Percentiles rank a stretch among this genome's conserved stretches.
These are phyloP conservation scores for Corylus avellana DNA, from an alignment of 306 rosid genomes.

Conservation along the genomic window DNA sequence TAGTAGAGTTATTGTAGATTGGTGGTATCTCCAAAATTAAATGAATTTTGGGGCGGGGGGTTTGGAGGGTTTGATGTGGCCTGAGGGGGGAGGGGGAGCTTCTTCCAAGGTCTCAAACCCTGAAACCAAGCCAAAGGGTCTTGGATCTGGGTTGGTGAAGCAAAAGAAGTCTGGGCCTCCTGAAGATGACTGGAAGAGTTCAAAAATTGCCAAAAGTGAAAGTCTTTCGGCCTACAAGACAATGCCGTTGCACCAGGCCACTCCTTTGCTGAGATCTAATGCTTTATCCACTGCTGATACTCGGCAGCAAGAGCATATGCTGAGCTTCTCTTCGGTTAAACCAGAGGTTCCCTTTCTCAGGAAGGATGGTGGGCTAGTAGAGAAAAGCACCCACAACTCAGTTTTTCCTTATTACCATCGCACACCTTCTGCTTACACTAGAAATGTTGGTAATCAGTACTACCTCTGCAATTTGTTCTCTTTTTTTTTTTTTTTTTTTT, in stretches of 20 bases:
- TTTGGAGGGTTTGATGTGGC: constrained; percentile 42
- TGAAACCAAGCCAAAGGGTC: constrained; percentile 24
- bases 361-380: constrained; percentile 26
- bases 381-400: constrained; percentile 20
- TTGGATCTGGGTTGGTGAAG: constrained; percentile 49
- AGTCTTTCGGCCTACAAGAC: constrained; percentile 26
- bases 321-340: constrained; percentile 50
- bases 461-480: neutral
- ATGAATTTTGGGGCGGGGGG: constrained; percentile 53
- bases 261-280: constrained; percentile 48
- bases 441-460: constrained; percentile 34
- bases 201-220: constrained; percentile 40
- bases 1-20: constrained; percentile 24
- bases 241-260: constrained; percentile 43
- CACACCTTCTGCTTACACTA: constrained; percentile 24
- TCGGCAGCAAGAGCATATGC: constrained; percentile 48
- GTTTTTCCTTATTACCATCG: constrained; percentile 34
- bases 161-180: constrained; percentile 36
- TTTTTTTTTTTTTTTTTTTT: neutral
- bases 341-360: constrained; percentile 29
- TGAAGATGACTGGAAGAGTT: constrained; percentile 40
- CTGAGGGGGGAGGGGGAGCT: constrained; percentile 17
- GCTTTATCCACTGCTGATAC: constrained; percentile 15
- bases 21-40: constrained; percentile 23
- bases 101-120: constrained; percentile 21